Conservation (phyloP, 768 basidiomycete species). For the Mycena chlorophos region DNA sequence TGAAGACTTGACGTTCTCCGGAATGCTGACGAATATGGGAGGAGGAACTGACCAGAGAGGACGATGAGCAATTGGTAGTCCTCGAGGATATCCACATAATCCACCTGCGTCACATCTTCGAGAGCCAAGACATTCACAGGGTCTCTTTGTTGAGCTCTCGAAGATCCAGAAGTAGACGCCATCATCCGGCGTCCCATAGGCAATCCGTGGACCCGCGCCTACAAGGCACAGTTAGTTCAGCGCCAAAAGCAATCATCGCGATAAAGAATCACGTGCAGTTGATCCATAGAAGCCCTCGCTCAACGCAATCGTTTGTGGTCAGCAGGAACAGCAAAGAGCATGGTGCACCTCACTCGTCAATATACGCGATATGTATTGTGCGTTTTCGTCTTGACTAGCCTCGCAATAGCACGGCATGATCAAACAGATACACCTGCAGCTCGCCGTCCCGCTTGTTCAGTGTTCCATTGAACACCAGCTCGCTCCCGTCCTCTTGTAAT, state of each 20-base stretch:
- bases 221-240: constrained; percentile 10
- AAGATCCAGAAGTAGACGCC: constrained; percentile 92
- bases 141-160: constrained; percentile 70
- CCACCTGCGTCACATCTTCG: constrained; percentile 88
- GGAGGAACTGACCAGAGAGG: constrained; percentile 73
- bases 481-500: constrained; percentile 81
- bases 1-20: constrained; percentile 90
- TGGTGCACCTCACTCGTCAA: constrained; percentile 65
- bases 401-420: constrained; percentile 93
- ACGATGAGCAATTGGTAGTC: constrained; percentile 95
- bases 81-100: constrained; percentile 95
- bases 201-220: constrained; percentile 84
- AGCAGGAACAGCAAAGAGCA: constrained; percentile 2
- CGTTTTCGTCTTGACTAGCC: constrained; percentile 79
- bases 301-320: constrained; percentile 65
- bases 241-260: not conserved
- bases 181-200: constrained; percentile 97
- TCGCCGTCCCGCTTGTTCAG: constrained; percentile 92
- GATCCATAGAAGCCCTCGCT: constrained; percentile 89
- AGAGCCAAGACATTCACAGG: constrained; percentile 89
- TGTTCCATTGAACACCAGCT: constrained; percentile 88
- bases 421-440: constrained; percentile 91
- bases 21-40: not conserved
- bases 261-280: constrained; percentile 73
- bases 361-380: constrained; percentile 93